phyloP scores from a whole-genome alignment of 2,329 filamentous ascomycete species.

The Xylaria sp. region DNA sequence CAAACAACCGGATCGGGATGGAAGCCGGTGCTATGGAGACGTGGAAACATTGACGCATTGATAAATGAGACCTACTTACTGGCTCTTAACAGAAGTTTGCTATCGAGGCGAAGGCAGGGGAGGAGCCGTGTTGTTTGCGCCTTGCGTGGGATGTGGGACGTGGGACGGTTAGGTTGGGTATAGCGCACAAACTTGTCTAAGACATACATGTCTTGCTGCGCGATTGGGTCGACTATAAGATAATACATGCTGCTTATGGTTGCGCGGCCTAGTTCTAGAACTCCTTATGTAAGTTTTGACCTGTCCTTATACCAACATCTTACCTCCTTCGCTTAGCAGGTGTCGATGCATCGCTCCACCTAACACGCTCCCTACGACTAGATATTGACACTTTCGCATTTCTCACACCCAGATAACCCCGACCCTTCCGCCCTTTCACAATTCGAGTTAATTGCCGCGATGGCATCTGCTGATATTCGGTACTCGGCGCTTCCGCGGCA shows the following conservation, averaged over 20 bases:
- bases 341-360: background rate
- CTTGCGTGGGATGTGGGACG: constrained; percentile 3
- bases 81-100: background rate
- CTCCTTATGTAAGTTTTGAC: background rate
- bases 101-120: constrained; percentile 1
- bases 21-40: background rate
- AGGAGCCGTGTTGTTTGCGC: background rate
- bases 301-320: background rate
- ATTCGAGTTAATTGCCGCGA: background rate
- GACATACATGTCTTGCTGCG: background rate
- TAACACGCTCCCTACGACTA: background rate
- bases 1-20: background rate
- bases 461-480: background rate
- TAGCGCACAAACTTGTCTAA: constrained; percentile 1
- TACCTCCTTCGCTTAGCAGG: background rate
- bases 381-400: background rate
- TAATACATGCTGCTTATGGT: background rate
- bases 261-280: background rate
- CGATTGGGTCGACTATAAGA: background rate
- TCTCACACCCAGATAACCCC: background rate
- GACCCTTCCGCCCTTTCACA: background rate
- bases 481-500: background rate
- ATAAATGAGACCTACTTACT: background rate
- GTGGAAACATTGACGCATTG: background rate
- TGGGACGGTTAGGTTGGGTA: background rate